These are phyloP conservation scores for Metroxylon sagu DNA, from an alignment of 176 grass and related monocot species.

Conservation along the genomic window DNA sequence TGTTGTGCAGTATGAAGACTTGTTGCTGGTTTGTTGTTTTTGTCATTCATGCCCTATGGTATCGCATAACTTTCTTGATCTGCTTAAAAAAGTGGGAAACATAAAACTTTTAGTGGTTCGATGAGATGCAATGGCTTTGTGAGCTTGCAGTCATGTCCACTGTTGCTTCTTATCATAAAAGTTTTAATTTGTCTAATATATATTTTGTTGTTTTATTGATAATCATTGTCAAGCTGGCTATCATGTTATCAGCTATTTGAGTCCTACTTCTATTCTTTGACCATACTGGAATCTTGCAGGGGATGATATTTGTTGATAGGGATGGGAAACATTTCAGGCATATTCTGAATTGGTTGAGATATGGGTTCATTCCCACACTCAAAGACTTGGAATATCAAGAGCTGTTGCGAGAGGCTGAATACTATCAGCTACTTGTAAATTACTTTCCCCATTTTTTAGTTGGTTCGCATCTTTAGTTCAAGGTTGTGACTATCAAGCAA, in stretches of 20 bases:
- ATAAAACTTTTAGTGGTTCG: too few relatives aligned
- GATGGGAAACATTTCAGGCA: constrained; percentile 89
- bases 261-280: not conserved
- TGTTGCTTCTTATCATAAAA: too few relatives aligned
- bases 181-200: not conserved
- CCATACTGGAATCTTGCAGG: constrained; percentile 32
- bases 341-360: constrained; percentile 85
- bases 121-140: too few relatives aligned
- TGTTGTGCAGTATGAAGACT: not conserved
- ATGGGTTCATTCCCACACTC: constrained; percentile 46
- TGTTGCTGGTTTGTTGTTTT: not conserved
- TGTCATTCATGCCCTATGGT: too few relatives aligned
- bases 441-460: not conserved
- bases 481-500: too few relatives aligned
- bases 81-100: too few relatives aligned
- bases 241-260: not conserved
- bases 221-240: not conserved
- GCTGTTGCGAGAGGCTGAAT: constrained; percentile 79
- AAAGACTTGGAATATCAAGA: constrained; percentile 54
- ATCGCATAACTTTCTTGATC: too few relatives aligned
- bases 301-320: constrained; percentile 79
- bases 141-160: too few relatives aligned
- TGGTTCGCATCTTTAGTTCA: too few relatives aligned
- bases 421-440: constrained; percentile 79
- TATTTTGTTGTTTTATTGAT: constrained; percentile 1